Percentiles rank a stretch among this genome's conserved stretches.
phyloP scores from a whole-genome alignment of 1,284 basidiomycete species.

The Ceratorhiza oryzae-sativae region DNA sequence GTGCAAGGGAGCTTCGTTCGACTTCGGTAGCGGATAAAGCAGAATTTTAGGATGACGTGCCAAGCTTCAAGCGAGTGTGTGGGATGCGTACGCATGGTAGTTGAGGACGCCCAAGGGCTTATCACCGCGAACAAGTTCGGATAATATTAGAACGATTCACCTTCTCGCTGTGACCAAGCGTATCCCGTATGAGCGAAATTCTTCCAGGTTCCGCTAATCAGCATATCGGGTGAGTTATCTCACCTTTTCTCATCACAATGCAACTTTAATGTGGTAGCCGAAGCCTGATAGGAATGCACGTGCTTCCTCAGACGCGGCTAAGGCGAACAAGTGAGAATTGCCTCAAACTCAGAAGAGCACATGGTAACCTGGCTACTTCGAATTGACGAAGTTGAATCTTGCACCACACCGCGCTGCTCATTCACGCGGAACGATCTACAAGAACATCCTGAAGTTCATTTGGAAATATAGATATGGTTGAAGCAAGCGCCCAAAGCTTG shows the following conservation, averaged over 20 bases:
- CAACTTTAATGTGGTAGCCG: background rate
- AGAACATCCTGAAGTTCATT: background rate
- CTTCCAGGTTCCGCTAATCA: background rate
- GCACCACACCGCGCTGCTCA: background rate
- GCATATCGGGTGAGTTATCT: slow-evolving; percentile 12
- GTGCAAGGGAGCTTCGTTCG: background rate
- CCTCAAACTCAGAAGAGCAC: background rate
- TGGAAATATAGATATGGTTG: background rate
- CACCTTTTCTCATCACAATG: background rate
- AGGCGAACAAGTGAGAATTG: background rate
- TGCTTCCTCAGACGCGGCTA: background rate
- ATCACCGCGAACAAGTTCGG: background rate
- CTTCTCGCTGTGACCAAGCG: slow-evolving; percentile 26
- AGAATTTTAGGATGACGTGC: background rate
- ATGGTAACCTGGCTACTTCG: background rate
- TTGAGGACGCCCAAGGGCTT: slow-evolving; percentile 9
- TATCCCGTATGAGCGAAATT: background rate
- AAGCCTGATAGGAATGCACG: background rate
- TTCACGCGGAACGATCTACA: background rate
- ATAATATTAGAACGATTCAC: slow-evolving; percentile 4
- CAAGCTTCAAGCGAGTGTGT: background rate
- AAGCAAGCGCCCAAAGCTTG: background rate
- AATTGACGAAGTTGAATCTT: background rate
- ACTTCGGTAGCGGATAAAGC: slow-evolving; percentile 5
- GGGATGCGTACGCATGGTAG: slow-evolving; percentile 10